phyloP scores from a whole-genome alignment of 1,139 yeast genomes.

The Meyerozyma sp. region DNA sequence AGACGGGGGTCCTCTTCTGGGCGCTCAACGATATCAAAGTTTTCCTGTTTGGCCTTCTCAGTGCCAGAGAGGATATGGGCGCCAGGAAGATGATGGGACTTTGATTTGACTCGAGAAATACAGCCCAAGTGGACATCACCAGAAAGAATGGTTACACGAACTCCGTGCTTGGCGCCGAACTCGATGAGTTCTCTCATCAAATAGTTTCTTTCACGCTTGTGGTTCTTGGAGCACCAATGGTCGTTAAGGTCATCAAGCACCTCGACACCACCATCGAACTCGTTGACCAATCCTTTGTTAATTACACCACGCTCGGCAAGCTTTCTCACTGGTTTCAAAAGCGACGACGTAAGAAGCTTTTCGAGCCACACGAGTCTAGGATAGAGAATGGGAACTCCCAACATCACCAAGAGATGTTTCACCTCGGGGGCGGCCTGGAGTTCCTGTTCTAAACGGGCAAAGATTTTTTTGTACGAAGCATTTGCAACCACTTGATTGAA shows the following conservation, averaged over 20 bases:
- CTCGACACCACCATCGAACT: slow-evolving; percentile 88
- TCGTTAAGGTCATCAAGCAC: slow-evolving; percentile 89
- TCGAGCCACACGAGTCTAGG: slow-evolving; percentile 93
- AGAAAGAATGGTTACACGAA: slow-evolving; percentile 75
- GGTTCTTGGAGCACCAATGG: slow-evolving; percentile 92
- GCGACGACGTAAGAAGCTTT: slow-evolving; percentile 55
- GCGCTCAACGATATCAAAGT: slow-evolving; percentile 32
- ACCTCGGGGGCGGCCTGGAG: slow-evolving; percentile 47
- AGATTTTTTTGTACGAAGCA: slow-evolving; percentile 55
- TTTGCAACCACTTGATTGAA: slow-evolving; percentile 51
- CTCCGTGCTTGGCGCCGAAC: slow-evolving; percentile 57
- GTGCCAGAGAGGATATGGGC: slow-evolving; percentile 16
- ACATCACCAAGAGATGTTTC: slow-evolving; percentile 72
- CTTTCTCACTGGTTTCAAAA: slow-evolving; percentile 60
- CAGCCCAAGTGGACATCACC: slow-evolving; percentile 95
- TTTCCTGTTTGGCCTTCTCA: slow-evolving; percentile 25
- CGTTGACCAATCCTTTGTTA: slow-evolving; percentile 70
- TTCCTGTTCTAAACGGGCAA: slow-evolving; percentile 55
- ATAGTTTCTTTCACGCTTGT: slow-evolving; percentile 69
- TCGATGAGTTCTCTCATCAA: slow-evolving; percentile 53
- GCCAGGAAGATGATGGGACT: slow-evolving; percentile 41
- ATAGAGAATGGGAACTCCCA: slow-evolving; percentile 93
- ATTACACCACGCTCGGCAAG: slow-evolving; percentile 67
- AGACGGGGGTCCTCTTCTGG: slow-evolving; percentile 73
- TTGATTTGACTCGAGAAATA: slow-evolving; percentile 70